phyloP scores from a whole-genome alignment of 306 rosid genomes.

The Vigna trinervia region DNA sequence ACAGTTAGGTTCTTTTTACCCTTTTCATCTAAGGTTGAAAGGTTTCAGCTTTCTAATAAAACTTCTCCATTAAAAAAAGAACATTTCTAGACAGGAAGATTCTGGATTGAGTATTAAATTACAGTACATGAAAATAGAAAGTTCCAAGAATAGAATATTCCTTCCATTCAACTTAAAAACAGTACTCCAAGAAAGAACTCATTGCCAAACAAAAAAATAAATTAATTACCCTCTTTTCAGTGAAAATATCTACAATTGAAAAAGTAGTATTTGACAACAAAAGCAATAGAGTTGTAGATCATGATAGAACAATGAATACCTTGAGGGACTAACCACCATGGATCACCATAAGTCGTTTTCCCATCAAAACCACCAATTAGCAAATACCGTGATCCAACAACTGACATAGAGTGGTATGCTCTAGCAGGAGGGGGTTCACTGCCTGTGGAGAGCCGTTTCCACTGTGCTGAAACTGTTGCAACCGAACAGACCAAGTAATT shows the following conservation, averaged over 20 bases:
- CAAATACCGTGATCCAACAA: slow-evolving; percentile 76
- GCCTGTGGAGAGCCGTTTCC: slow-evolving; percentile 88
- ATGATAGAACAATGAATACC: slow-evolving; percentile 57
- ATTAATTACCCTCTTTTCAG: slow-evolving; percentile 15
- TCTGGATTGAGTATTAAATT: slow-evolving; percentile 7
- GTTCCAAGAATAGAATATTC: slow-evolving; percentile 18
- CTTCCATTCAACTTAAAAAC: slow-evolving; percentile 33
- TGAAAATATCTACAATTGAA: slow-evolving; percentile 19
- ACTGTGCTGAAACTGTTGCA: slow-evolving; percentile 81
- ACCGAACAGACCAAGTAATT: slow-evolving; percentile 28
- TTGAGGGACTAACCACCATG: slow-evolving; percentile 98
- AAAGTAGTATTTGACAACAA: slow-evolving; percentile 1
- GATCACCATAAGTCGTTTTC: slow-evolving; percentile 85
- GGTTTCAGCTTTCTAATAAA: slow-evolving; percentile 30
- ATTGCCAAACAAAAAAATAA: slow-evolving; percentile 17
- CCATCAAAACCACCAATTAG: slow-evolving; percentile 98
- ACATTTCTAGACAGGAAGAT: neutral
- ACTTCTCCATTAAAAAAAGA: slow-evolving; percentile 1
- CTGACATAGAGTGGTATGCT: slow-evolving; percentile 90
- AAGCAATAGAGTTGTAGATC: slow-evolving; percentile 11
- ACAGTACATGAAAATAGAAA: slow-evolving; percentile 28
- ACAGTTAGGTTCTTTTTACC: slow-evolving; percentile 33
- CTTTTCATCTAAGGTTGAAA: slow-evolving; percentile 29
- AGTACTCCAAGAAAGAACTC: slow-evolving; percentile 26
- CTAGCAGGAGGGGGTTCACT: slow-evolving; percentile 95